These are phyloP conservation scores for Aspergillus piperis DNA, from an alignment of 2,329 filamentous ascomycete genomes.

Conservation along the genomic window DNA sequence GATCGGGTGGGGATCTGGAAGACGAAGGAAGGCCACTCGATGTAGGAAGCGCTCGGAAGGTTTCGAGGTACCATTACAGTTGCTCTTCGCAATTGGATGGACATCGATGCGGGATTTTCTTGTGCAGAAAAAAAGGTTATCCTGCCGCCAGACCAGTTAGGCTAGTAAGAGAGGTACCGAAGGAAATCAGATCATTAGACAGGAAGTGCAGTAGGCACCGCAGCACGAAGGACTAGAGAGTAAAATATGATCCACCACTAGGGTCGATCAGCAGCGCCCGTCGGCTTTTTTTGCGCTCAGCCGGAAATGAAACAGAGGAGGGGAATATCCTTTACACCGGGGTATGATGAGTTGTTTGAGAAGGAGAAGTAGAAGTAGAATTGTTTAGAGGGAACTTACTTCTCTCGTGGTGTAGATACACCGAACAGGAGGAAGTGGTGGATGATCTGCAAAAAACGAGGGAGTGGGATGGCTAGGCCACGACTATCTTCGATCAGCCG, in stretches of 20 bases:
- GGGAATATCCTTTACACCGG: neutral
- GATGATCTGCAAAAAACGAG: neutral
- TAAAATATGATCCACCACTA: conserved; percentile 5
- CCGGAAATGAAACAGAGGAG: neutral
- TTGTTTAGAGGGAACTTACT: neutral
- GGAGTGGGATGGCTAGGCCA: too few species aligned
- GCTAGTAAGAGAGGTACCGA: neutral
- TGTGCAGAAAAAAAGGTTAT: conserved; percentile 7
- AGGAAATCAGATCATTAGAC: conserved; percentile 5
- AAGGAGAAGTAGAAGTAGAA: neutral
- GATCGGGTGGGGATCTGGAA: conserved; percentile 4
- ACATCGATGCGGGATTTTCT: conserved; percentile 7
- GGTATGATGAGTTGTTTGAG: neutral
- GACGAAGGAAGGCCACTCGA: conserved; percentile 5
- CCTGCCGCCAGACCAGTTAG: neutral
- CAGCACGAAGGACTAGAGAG: neutral
- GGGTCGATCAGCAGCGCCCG: conserved; percentile 7
- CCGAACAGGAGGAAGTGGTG: neutral
- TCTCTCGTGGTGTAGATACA: neutral
- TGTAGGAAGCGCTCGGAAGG: neutral
- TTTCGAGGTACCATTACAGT: conserved; percentile 1
- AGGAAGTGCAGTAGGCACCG: neutral
- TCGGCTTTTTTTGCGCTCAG: neutral
- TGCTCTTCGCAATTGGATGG: neutral
- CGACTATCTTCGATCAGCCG: neutral